Conservation (phyloP, 495 filamentous ascomycete species). For the Podospora bellae-mahoneyi region DNA sequence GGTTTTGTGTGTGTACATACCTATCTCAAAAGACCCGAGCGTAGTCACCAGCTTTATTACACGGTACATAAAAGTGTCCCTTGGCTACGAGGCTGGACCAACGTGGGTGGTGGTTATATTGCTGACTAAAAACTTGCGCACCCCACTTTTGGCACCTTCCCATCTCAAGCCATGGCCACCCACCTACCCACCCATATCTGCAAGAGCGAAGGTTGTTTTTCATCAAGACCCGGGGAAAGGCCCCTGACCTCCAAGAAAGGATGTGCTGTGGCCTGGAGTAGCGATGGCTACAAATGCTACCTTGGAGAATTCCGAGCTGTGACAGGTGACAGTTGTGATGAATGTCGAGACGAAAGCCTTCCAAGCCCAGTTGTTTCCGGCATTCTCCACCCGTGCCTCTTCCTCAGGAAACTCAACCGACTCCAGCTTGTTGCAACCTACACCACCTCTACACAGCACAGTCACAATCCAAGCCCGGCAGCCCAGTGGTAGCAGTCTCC, state of each 20-base stretch:
- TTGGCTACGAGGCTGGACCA: background rate
- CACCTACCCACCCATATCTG: background rate
- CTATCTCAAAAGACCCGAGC: background rate
- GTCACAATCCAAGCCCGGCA: background rate
- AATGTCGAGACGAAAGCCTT: too few species aligned
- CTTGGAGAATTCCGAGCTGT: background rate
- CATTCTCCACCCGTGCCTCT: slow-evolving; percentile 16
- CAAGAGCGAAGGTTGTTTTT: background rate
- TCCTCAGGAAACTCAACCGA: background rate
- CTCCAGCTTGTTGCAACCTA: background rate
- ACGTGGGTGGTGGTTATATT: background rate
- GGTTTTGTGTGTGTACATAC: background rate
- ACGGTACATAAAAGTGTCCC: background rate
- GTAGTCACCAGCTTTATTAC: background rate
- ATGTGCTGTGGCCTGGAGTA: background rate
- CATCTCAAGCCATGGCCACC: background rate
- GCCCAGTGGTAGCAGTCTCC: background rate
- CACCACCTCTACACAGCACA: background rate
- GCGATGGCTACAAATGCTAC: background rate
- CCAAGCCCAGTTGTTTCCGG: background rate
- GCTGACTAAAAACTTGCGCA: background rate
- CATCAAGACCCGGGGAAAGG: background rate
- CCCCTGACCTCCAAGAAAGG: background rate
- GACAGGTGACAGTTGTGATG: background rate
- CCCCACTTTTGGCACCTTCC: background rate